Conservation (phyloP, 148 eudicot genomes). For the Vaccinium myrtillus region DNA sequence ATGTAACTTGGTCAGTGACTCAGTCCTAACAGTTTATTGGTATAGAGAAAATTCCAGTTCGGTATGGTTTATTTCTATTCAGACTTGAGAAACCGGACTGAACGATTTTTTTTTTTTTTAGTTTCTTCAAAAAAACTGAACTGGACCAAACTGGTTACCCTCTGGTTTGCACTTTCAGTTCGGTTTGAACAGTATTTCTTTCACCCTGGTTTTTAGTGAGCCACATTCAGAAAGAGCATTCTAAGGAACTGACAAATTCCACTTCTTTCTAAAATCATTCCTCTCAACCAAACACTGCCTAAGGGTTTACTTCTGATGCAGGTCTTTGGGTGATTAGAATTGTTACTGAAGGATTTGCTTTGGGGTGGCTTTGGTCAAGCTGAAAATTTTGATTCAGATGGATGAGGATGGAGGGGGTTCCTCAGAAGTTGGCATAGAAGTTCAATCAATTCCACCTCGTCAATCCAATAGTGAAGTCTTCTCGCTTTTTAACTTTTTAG, state of each 20-base stretch:
- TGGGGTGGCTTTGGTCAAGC: background rate
- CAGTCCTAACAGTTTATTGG: no score
- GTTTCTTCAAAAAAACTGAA: no score
- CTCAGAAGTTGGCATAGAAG: constrained; percentile 11
- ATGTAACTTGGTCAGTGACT: no score
- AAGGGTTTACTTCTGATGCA: constrained; percentile 2
- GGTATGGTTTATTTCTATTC: no score
- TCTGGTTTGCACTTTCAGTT: no score
- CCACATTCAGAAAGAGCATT: background rate
- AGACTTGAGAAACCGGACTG: no score
- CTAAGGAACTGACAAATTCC: background rate
- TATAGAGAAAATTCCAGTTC: no score
- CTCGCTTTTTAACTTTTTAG: background rate
- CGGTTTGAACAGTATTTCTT: no score
- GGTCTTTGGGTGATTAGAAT: background rate
- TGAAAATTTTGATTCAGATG: background rate
- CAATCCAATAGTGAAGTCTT: constrained; percentile 13
- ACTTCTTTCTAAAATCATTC: background rate
- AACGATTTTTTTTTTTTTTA: no score
- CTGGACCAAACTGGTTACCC: no score
- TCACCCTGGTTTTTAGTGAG: background rate
- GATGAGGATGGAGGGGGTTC: constrained; percentile 20
- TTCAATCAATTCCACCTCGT: background rate
- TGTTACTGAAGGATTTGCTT: background rate
- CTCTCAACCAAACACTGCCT: background rate